Conservation (phyloP, 208 protist species). For the Trypanosoma melophagium region DNA sequence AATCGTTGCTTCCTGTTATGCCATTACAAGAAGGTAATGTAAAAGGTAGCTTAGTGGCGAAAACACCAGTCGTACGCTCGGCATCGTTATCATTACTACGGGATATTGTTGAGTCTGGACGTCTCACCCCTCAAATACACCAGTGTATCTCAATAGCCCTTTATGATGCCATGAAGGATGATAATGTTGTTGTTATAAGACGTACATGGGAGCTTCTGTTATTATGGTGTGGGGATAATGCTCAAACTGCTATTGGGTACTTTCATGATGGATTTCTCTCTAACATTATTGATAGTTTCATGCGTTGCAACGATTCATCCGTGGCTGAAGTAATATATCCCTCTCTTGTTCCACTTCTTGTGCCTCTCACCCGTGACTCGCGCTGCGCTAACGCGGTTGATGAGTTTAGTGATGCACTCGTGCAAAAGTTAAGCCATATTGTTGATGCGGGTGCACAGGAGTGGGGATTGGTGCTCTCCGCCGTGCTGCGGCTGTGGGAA, state of each 20-base stretch:
- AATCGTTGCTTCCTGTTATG: slow-evolving; percentile 41
- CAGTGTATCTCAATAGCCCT: slow-evolving; percentile 55
- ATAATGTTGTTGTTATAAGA: slow-evolving; percentile 44
- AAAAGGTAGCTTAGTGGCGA: slow-evolving; percentile 42
- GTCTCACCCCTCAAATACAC: slow-evolving; percentile 53
- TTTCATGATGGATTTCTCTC: slow-evolving; percentile 66
- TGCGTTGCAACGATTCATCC: slow-evolving; percentile 51
- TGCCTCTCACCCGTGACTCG: slow-evolving; percentile 68
- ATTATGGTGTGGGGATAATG: slow-evolving; percentile 61
- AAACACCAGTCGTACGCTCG: slow-evolving; percentile 72
- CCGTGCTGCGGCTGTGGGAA: slow-evolving; percentile 80
- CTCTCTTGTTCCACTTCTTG: slow-evolving; percentile 76
- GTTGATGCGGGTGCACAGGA: slow-evolving; percentile 58
- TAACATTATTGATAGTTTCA: slow-evolving; percentile 75
- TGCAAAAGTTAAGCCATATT: slow-evolving; percentile 55
- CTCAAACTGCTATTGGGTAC: slow-evolving; percentile 49
- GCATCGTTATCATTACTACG: slow-evolving; percentile 73
- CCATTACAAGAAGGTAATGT: slow-evolving; percentile 28
- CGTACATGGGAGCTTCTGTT: slow-evolving; percentile 83
- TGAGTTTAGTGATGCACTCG: slow-evolving; percentile 78
- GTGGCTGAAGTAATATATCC: slow-evolving; percentile 80
- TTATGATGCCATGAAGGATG: slow-evolving; percentile 45
- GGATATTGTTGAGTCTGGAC: slow-evolving; percentile 67
- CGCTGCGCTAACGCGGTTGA: slow-evolving; percentile 60
- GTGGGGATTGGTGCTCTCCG: slow-evolving; percentile 53